phyloP scores from a whole-genome alignment of 495 filamentous ascomycete genomes.

The Durotheca rogersii region DNA sequence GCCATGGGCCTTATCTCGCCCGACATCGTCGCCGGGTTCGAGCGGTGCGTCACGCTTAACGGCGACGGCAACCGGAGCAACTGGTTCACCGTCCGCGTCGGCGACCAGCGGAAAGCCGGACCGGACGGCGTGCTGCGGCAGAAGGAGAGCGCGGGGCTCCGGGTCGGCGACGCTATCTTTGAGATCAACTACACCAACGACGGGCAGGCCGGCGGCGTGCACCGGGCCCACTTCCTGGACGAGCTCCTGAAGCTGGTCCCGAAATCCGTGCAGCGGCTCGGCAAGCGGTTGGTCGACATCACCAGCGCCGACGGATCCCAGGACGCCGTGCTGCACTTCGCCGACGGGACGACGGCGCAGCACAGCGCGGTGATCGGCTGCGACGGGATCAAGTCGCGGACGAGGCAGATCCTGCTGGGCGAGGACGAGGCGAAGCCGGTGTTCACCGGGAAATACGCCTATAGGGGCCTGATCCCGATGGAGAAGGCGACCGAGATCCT shows the following conservation, averaged over 20 bases:
- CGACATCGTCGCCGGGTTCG: constrained; percentile 42
- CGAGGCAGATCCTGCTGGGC: constrained; percentile 49
- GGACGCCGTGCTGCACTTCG: constrained; percentile 51
- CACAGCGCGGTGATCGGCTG: constrained; percentile 59
- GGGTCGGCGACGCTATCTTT: constrained; percentile 35
- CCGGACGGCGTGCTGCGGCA: constrained; percentile 22
- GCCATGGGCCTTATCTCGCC: constrained; percentile 57
- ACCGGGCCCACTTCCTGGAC: constrained; percentile 61
- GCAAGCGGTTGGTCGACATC: constrained; percentile 43
- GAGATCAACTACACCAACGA: constrained; percentile 23
- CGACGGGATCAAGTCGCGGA: constrained; percentile 59
- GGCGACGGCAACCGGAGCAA: neutral
- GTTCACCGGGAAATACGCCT: constrained; percentile 56
- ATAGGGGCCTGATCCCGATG: constrained; percentile 57
- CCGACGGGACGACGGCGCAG: constrained; percentile 54
- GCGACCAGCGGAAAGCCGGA: constrained; percentile 25
- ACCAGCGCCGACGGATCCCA: constrained; percentile 31
- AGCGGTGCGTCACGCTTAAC: constrained; percentile 39
- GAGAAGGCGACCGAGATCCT: constrained; percentile 50
- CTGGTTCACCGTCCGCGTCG: constrained; percentile 30
- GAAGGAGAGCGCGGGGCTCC: constrained; percentile 22
- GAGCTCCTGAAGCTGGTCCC: constrained; percentile 59
- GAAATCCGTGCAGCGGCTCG: constrained; percentile 45
- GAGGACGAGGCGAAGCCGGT: constrained; percentile 41
- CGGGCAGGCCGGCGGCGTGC: constrained; percentile 42